phyloP scores from a whole-genome alignment of 768 basidiomycete species.

The Pulveroboletus sp. region DNA sequence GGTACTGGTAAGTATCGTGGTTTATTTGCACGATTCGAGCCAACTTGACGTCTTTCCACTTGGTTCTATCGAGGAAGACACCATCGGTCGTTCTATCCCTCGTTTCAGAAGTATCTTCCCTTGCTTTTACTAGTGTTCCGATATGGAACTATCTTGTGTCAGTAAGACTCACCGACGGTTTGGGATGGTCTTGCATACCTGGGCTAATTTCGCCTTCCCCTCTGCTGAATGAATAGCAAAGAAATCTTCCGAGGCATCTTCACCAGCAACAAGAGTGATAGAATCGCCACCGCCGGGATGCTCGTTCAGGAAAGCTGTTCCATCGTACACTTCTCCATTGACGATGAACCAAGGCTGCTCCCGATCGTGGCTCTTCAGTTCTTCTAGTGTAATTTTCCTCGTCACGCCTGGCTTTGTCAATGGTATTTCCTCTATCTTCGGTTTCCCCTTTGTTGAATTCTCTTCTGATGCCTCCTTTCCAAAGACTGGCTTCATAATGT shows the following conservation, averaged over 20 bases:
- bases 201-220: conserved; percentile 43
- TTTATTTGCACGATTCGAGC: conserved; percentile 38
- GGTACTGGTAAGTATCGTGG: conserved; percentile 48
- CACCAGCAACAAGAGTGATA: conserved; percentile 52
- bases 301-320: conserved; percentile 46
- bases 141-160: conserved; percentile 40
- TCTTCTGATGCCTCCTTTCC: conserved; percentile 2
- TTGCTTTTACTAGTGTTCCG: conserved; percentile 39
- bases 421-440: conserved; percentile 20
- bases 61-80: conserved; percentile 42
- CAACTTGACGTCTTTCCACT: conserved; percentile 49
- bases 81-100: conserved; percentile 7
- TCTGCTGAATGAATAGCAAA: conserved; percentile 59
- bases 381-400: conserved; percentile 42
- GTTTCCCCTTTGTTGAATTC: neutral
- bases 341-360: conserved; percentile 51
- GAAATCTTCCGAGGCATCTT: conserved; percentile 65
- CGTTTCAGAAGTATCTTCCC: neutral
- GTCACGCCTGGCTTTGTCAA: conserved; percentile 48
- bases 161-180: conserved; percentile 1
- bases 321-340: conserved; percentile 55
- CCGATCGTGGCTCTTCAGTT: conserved; percentile 38
- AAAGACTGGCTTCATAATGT: conserved; percentile 44
- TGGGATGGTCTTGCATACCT: conserved; percentile 27
- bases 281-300: conserved; percentile 61